A percentile compares a stretch with the other conserved stretches of the same genome.
These are phyloP conservation scores for Penstemon newberryi DNA, from an alignment of 257 asterid species.

Conservation along the genomic window DNA sequence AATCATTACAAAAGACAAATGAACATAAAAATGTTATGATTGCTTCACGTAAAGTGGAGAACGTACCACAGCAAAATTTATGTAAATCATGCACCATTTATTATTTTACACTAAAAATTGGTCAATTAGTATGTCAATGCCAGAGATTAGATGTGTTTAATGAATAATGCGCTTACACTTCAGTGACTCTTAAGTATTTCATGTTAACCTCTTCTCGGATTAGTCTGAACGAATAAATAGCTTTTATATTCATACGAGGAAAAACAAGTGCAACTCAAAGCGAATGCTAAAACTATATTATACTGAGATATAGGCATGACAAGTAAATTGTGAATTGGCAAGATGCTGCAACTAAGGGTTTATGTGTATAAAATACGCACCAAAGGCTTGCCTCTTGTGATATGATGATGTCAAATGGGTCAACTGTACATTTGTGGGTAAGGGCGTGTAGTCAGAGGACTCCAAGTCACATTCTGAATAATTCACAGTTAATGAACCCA, in stretches of 20 bases:
- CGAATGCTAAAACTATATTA: background rate
- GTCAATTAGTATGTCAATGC: background rate
- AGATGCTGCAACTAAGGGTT: too few relatives aligned
- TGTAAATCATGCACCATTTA: background rate
- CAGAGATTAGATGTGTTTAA: background rate
- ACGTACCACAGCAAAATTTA: background rate
- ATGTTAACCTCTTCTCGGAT: background rate
- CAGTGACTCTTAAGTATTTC: conserved; percentile 5
- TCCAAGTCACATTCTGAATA: conserved; percentile 83
- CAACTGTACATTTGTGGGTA: conserved; percentile 40
- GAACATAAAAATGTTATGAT: background rate
- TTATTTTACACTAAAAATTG: background rate
- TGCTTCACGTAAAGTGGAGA: too few relatives aligned
- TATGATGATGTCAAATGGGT: conserved; percentile 63
- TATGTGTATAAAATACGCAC: conserved; percentile 29
- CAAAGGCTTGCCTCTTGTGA: conserved; percentile 86
- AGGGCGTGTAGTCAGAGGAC: conserved; percentile 46
- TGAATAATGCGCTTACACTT: background rate
- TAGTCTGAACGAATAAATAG: conserved; percentile 1
- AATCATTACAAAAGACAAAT: background rate
- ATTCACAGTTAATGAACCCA: conserved; percentile 34
- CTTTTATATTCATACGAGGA: conserved; percentile 9
- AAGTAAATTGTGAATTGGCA: background rate
- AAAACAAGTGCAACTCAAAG: background rate
- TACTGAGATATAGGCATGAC: conserved; percentile 2